Evolutionary conservation across 768 basidiomycete genomes (phyloP), one percentile per base, ranked within the genome.

Genomic region (Tulasnella sp.): DNA sequence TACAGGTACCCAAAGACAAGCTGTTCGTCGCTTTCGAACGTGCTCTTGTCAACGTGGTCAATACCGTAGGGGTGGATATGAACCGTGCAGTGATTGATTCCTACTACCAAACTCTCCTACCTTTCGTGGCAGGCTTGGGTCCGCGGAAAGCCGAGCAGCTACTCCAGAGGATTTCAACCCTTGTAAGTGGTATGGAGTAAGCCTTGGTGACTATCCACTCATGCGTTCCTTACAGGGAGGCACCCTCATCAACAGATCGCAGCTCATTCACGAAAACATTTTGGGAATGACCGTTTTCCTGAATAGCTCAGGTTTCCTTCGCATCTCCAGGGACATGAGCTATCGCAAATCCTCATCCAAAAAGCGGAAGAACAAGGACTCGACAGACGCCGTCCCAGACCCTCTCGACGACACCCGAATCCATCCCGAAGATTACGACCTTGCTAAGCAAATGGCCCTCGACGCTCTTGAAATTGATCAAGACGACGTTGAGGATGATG

Each of bases 381-480:
- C 73, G 20, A 91, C 93, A 44, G 91, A 91, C 72, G 89, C 91
- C 79, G 91, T 90, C 48, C 90, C 93, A 12, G 98, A 99, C 85
- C 95, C 97, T 5, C 88, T 99, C 77, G 98, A 99, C 84, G 92
- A 92, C 84, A 99, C 97, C 50, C 94, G 98, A 28, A 95, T 99
- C 77, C 98, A 99, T 84, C 96, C 96, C 8, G 95, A 97, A 85
- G 98, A 99, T 86, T 99, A 99, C 84, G 97, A 98, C 83, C 89
- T 99, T 54, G 97, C 98, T 4, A 92, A 96, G 48, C 98, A 99
- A 88, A 98, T 99, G 96, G 97, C 97, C 50, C 94, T 95, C 28
- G 96, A 98, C 86, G 96, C 97, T 6, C 90, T 99, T 20, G 98
- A 98, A 84, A 89, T 96, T n/a, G 98, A 99, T 83, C 96, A 97